These are phyloP conservation scores for Ogataea degrootiae DNA, from an alignment of 805 yeast species.

Conservation along the genomic window DNA sequence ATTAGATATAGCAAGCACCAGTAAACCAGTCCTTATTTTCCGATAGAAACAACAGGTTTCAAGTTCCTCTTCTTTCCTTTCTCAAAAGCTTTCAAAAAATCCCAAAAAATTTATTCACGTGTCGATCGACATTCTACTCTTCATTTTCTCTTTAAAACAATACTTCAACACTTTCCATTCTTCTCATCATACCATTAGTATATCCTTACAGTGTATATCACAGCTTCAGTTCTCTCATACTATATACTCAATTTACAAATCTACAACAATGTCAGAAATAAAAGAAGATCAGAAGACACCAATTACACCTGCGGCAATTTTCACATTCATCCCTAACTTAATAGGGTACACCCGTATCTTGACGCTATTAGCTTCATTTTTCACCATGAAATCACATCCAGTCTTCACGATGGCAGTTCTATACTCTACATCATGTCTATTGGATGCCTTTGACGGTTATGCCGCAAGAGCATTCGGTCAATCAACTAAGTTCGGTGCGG, in stretches of 20 bases:
- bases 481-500: conserved; percentile 91
- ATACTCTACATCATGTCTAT: conserved; percentile 82
- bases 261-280: not conserved
- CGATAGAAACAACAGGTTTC: too few species aligned
- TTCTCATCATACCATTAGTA: too few species aligned
- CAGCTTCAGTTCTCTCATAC: not conserved
- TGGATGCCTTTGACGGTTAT: conserved; percentile 95
- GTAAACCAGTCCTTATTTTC: too few species aligned
- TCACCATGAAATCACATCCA: conserved; percentile 82
- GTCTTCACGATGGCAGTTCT: conserved; percentile 62
- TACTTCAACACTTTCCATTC: too few species aligned
- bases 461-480: conserved; percentile 90
- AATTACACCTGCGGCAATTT: conserved; percentile 38
- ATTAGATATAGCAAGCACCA: too few species aligned
- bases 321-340: conserved; percentile 81
- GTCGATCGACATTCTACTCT: too few species aligned
- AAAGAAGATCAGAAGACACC: conserved; percentile 3
- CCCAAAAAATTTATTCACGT: too few species aligned
- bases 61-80: too few species aligned
- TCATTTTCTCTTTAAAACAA: too few species aligned
- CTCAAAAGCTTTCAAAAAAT: too few species aligned
- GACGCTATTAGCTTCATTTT: conserved; percentile 75
- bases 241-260: not conserved
- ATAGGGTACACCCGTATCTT: conserved; percentile 86
- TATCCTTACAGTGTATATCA: too few species aligned